Evolutionary conservation across 2,329 filamentous ascomycete species (phyloP), one percentile per base, ranked within the genome.

Genomic region (Colletotrichum sp.): DNA sequence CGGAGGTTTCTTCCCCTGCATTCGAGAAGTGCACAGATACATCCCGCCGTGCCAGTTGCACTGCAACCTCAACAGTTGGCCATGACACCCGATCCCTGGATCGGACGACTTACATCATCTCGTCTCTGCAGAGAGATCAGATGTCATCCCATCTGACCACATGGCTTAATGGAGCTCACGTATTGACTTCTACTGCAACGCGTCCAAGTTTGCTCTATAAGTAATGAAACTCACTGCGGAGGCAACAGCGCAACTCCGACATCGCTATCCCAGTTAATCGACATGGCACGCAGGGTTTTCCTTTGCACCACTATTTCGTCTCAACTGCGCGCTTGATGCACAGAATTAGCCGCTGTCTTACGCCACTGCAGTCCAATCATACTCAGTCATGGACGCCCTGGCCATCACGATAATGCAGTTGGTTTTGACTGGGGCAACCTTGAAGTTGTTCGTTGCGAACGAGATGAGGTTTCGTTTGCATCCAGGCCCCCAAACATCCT

Each of bases 171-270:
- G 36, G 16, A n/a, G 16, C 26, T 36, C 32, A 55, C 26, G n/a
- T 59, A 65, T 73, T 49, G 26, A 52, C 36, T 30, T 10, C 18
- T 3, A 24, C 9, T 63, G 26, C 21, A 16, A 24, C 18, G 36
- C 24, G 18, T 59, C 28, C 69, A 30, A 36, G 60, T 16, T 44
- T 26, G 16, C 28, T n/a, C 64, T 39, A n/a, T n/a, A n/a, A n/a
- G n/a, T n/a, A 26, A 52, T 69, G 70, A 73, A 73, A 76, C 70
- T 76, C 59, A 52, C 49, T 60, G 70, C 44, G 64, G 70, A 73
- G 69, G 55, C 28, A 21, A 18, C 44, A 32, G 21, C 18, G 28
- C 26, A 30, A 28, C 32, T 26, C 70, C 64, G 57, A 57, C 64
- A 65, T 73, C 39, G 55, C 69, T 39, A 72, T 76, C 73, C 73